Evolutionary conservation across 352 stramenopile genomes (phyloP), one percentile per base, ranked within the genome.

Genomic region (Globisporangium solare): DNA sequence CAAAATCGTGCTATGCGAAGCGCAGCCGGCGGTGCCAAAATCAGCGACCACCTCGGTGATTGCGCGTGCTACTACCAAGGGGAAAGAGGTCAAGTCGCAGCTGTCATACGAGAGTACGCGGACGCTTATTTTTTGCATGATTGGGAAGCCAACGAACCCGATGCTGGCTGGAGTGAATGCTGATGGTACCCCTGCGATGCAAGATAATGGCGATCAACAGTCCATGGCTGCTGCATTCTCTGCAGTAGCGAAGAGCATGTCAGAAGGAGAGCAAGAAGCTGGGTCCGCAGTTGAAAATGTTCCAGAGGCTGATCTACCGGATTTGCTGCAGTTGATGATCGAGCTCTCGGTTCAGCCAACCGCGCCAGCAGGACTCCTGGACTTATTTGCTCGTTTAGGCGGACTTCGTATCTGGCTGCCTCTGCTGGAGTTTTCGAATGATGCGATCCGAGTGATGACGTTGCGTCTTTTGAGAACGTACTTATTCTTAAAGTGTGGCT

Each of bases 111-210:
- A 92, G 58, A 89, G 76, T 53, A 91, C 82, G n/a, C 71, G 79
- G 1, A 82, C 80, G 22, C 64, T 94, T 31, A 89, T 94, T 20
- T 94, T 90, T 54, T 89, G 83, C 56, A 94, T 94, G 83, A 89
- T 94, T 51, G 81, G 83, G 7, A 94, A 94, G 47, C 74, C 81
- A 32, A 88, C 80, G 32, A 86, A 87, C 27, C 76, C 77, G 14
- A 87, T 86, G 74, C 71, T 83, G 17, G 71, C 73, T 15, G 73
- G 73, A 50, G 68, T 83, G 49, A 83, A 84, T 24, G 76, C 81
- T 46, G 79, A 89, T 60, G 79, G 76, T 37, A 84, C 76, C 6
- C 74, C 76, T 7, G 65, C 58, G 4, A 54, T 81, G 12, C 74
- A 84, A 51, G 79, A 85, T n/a, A 63, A 70, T 56, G 73, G 64